These are phyloP conservation scores for Xylaria sp. DNA, from an alignment of 2,329 filamentous ascomycete species.

Conservation along the genomic window DNA sequence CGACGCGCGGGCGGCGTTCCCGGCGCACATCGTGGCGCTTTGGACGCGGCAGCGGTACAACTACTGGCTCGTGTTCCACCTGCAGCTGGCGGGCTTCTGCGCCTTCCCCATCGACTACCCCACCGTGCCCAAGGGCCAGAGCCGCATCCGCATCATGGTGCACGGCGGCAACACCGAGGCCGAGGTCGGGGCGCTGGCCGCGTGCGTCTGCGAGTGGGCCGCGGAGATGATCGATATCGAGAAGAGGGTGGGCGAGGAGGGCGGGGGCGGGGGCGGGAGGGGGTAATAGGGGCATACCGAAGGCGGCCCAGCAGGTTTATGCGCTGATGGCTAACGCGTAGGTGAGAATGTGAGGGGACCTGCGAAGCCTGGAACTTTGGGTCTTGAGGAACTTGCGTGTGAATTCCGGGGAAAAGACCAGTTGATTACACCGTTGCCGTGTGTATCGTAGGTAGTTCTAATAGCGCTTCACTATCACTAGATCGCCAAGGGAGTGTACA, in stretches of 20 bases:
- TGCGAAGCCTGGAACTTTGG: too few relatives aligned
- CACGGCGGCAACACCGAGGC: slow-evolving; percentile 45
- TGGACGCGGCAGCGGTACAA: slow-evolving; percentile 31
- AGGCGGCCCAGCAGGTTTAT: slow-evolving; percentile 26
- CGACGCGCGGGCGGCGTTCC: slow-evolving; percentile 27
- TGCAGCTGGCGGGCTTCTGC: slow-evolving; percentile 24
- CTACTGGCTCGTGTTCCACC: slow-evolving; percentile 31
- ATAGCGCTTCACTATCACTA: too few relatives aligned
- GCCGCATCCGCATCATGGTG: slow-evolving; percentile 44
- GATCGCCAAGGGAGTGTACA: too few relatives aligned
- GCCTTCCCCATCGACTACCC: slow-evolving; percentile 42
- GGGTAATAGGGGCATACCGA: too few relatives aligned
- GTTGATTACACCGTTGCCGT: too few relatives aligned
- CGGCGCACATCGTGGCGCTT: slow-evolving; percentile 38
- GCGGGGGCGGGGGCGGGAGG: too few relatives aligned
- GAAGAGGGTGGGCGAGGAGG: slow-evolving; percentile 10
- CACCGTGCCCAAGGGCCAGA: slow-evolving; percentile 43
- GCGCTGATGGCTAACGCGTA: too few relatives aligned
- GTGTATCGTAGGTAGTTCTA: too few relatives aligned
- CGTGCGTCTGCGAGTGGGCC: slow-evolving; percentile 37
- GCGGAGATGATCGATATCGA: slow-evolving; percentile 37
- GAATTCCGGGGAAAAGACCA: too few relatives aligned
- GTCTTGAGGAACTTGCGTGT: too few relatives aligned
- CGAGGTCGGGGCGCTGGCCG: slow-evolving; percentile 39
- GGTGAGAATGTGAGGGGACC: too few relatives aligned